Evolutionary conservation across 805 yeast genomes (phyloP), one percentile per base, ranked within the genome.

Genomic region (Kluyveromyces dobzhanskii): DNA sequence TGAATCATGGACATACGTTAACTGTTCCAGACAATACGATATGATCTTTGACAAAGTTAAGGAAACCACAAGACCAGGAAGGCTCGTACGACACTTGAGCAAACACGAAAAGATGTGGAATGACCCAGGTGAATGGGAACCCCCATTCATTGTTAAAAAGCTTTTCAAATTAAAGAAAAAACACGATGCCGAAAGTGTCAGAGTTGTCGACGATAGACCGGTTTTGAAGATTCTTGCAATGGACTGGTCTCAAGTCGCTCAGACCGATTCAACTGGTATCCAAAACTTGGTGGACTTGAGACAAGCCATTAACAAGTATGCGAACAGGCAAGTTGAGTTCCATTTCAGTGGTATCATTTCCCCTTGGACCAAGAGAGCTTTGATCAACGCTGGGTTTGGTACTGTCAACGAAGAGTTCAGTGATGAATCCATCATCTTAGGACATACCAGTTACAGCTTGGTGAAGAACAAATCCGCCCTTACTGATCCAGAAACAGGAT

Each of bases 261-360:
- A 77, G 33, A 67, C 79, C 29, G 97, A 88, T 59, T 71, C 85
- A 7, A 84, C 96, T 0, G 80, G 88, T 12, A 66, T 86, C 26
- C 95, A 85, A 61, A 69, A 80, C 2, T 66, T 88, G 41, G 76
- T 79, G 36, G 97, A 88, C 57, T 66, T 85, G 50, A 71, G 82
- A 47, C 80, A 78, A 49, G 78, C 86, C 12, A 60, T 86, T 35
- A 77, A 78, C 60, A 71, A 66, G 41, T 85, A 83, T 53, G 81
- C 92, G 13, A 88, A 85, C 55, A 68, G 81, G 42, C 86, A 82
- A 48, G 88, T 86, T 42, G 96, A 88, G 61, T 79, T 80, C 64
- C 97, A 88, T 62, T 87, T 88, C 59, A 75, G 84, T 9, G 94
- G 95, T 18, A 76, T 88, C 24, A 64, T 83, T 32, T 78, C 83